phyloP scores from a whole-genome alignment of 148 eudicot genomes.

The Rhododendron ferrugineum region DNA sequence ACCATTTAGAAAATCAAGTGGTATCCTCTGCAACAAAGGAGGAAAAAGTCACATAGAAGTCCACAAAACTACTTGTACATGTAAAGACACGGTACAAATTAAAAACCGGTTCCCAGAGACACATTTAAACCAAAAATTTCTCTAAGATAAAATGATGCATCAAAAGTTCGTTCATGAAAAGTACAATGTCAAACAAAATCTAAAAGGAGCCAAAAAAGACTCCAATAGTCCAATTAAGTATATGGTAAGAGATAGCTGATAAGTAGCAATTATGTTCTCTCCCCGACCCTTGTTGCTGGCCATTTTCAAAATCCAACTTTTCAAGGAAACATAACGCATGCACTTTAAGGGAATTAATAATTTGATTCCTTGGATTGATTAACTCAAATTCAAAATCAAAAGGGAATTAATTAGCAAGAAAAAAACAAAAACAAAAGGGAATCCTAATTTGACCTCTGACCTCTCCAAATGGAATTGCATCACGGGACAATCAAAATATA shows the following conservation, averaged over 20 bases:
- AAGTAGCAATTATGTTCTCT: neutral
- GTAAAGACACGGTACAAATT: neutral
- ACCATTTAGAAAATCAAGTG: conserved; percentile 85
- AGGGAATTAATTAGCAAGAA: neutral
- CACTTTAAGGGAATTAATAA: neutral
- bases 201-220: neutral
- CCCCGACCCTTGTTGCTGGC: neutral
- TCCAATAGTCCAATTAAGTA: neutral
- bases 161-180: neutral
- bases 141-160: neutral
- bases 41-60: neutral
- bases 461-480: neutral
- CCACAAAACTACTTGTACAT: neutral
- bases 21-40: conserved; percentile 63
- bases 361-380: neutral
- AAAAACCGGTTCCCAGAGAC: neutral
- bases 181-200: neutral
- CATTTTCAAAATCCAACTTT: neutral
- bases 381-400: neutral
- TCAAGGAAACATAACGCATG: neutral
- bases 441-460: neutral
- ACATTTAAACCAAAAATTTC: neutral
- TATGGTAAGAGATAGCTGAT: neutral
- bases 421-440: neutral
- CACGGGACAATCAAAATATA: neutral